phyloP scores from a whole-genome alignment of 495 filamentous ascomycete species.

The Durotheca rogersii region DNA sequence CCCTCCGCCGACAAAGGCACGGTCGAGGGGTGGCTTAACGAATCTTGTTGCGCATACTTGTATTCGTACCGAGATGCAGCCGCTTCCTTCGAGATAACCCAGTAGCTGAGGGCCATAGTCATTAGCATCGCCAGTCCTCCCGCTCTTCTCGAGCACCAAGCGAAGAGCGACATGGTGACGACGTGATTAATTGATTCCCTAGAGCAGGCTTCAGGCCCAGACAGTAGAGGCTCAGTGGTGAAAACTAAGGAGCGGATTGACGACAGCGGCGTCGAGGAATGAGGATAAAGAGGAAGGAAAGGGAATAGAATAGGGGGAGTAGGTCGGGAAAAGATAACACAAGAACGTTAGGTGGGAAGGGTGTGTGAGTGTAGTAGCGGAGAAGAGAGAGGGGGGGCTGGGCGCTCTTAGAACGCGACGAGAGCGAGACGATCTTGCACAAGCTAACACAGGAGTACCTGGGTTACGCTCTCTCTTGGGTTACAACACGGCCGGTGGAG shows the following conservation, averaged over 20 bases:
- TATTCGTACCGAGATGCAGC: slow-evolving; percentile 46
- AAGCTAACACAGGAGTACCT: slow-evolving; percentile 30
- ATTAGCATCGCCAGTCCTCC: slow-evolving; percentile 52
- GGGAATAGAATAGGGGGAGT: slow-evolving; percentile 14
- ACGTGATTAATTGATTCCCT: slow-evolving; percentile 24
- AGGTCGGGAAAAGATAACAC: slow-evolving; percentile 27
- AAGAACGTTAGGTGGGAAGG: slow-evolving; percentile 28
- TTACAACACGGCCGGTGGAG: too few relatives aligned
- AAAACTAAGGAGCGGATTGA: slow-evolving; percentile 17
- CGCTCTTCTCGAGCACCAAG: slow-evolving; percentile 49
- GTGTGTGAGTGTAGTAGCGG: too few relatives aligned
- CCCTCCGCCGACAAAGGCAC: slow-evolving; percentile 21
- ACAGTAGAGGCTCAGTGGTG: slow-evolving; percentile 19
- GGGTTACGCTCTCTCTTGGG: slow-evolving; percentile 9
- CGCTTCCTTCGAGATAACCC: slow-evolving; percentile 48
- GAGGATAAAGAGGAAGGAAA: slow-evolving; percentile 13
- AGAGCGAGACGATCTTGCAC: slow-evolving; percentile 34
- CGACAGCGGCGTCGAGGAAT: slow-evolving; percentile 17
- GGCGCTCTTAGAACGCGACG: slow-evolving; percentile 19
- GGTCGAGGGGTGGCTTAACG: slow-evolving; percentile 42
- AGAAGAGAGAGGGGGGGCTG: slow-evolving; percentile 27
- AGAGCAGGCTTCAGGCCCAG: slow-evolving; percentile 2
- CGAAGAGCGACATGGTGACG: slow-evolving; percentile 48
- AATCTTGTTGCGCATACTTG: slow-evolving; percentile 47
- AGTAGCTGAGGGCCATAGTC: slow-evolving; percentile 46